These are phyloP conservation scores for Larix kaempferi DNA, from an alignment of 75 land plant genomes.

Conservation along the genomic window DNA sequence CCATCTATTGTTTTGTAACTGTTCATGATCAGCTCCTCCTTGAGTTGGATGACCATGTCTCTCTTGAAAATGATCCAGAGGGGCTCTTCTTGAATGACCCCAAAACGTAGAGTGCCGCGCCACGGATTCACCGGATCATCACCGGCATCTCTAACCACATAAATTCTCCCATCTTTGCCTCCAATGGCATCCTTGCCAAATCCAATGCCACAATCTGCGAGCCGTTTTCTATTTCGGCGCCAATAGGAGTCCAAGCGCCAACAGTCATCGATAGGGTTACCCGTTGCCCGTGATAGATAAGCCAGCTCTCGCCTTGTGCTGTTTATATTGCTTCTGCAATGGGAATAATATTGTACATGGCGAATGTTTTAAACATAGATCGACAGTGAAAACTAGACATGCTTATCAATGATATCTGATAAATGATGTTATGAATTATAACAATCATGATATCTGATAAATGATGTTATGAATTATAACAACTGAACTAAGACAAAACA, in stretches of 20 bases:
- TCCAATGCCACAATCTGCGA: constrained; percentile 17
- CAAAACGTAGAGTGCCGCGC: constrained; percentile 20
- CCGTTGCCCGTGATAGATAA: constrained; percentile 7
- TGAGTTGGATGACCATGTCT: constrained; percentile 23
- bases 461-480: too few relatives aligned
- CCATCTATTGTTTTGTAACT: constrained; percentile 28
- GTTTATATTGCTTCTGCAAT: neutral
- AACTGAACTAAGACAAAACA: too few relatives aligned
- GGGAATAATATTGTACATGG: too few relatives aligned
- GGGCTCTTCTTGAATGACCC: constrained; percentile 22
- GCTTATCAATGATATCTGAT: too few relatives aligned
- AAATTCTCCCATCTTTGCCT: constrained; percentile 12
- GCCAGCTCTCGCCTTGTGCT: neutral
- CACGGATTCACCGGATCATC: constrained; percentile 17
- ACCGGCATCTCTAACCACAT: constrained; percentile 15
- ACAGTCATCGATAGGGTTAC: constrained; percentile 28
- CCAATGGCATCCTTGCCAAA: constrained; percentile 15
- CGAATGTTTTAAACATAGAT: too few relatives aligned
- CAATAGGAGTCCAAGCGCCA: constrained; percentile 8
- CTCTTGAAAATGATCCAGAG: constrained; percentile 25
- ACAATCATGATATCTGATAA: too few relatives aligned
- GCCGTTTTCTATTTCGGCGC: neutral
- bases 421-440: too few relatives aligned
- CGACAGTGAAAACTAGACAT: too few relatives aligned
- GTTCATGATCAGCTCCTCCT: constrained; percentile 21